A percentile compares a stretch with the other conserved stretches of the same genome.
These are phyloP conservation scores for Penicillium griseofulvum DNA, from an alignment of 2,329 filamentous ascomycete genomes.

Conservation along the genomic window DNA sequence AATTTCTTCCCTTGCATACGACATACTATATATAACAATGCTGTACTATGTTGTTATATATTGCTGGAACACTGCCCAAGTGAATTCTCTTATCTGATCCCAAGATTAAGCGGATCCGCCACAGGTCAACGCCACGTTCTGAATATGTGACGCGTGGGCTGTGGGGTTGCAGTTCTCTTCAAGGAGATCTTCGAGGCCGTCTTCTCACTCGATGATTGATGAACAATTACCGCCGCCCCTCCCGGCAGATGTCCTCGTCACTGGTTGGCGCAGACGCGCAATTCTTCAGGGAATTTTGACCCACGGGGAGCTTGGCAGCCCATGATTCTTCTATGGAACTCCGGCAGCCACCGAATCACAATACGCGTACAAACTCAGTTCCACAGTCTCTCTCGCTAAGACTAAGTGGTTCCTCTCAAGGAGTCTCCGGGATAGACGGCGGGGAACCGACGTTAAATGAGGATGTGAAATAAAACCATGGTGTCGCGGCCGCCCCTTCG, in stretches of 20 bases:
- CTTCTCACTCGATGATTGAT: neutral
- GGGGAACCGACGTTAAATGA: neutral
- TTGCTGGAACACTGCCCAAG: no score
- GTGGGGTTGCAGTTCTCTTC: neutral
- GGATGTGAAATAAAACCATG: neutral
- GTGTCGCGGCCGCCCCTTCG: neutral
- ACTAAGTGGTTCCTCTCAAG: neutral
- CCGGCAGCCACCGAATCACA: slow-evolving; percentile 2
- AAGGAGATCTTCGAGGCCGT: neutral
- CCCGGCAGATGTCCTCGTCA: neutral
- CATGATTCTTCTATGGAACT: neutral
- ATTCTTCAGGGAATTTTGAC: neutral
- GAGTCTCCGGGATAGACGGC: neutral
- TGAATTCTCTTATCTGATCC: neutral
- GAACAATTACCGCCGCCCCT: neutral
- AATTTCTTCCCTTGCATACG: neutral
- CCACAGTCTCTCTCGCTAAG: neutral
- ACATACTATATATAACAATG: neutral
- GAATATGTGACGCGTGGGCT: neutral
- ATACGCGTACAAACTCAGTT: neutral
- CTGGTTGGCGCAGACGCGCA: slow-evolving; percentile 2
- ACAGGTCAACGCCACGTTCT: neutral
- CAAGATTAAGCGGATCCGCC: neutral
- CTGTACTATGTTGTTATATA: neutral
- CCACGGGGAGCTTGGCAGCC: slow-evolving; percentile 3